A percentile compares a stretch with the other conserved stretches of the same genome.
Conservation (phyloP, 2,329 filamentous ascomycete species). For the Venturia aucupariae region DNA sequence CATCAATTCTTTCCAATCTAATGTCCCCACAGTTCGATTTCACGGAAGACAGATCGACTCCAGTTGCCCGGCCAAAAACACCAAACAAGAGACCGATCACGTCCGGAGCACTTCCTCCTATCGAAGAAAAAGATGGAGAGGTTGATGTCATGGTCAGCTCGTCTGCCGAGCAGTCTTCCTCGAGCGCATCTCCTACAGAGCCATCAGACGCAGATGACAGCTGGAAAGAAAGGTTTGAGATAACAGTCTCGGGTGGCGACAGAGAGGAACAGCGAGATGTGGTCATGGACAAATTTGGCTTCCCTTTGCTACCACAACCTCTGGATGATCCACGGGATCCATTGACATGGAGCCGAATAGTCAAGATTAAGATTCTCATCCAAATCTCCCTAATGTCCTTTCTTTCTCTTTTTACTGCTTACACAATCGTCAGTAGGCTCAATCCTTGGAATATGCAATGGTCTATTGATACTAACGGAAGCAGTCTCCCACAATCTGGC, state of each 20-base stretch:
- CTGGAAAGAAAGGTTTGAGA: not conserved
- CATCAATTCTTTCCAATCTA: not conserved
- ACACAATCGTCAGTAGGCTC: conserved; percentile 9
- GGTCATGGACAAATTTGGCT: conserved; percentile 5
- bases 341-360: conserved; percentile 1
- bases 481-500: conserved; percentile 13
- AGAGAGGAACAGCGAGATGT: not conserved
- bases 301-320: conserved; percentile 9
- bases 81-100: not conserved
- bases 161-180: not conserved
- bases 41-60: not conserved
- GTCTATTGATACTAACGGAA: not conserved
- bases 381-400: conserved; percentile 14
- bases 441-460: not conserved
- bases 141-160: not conserved
- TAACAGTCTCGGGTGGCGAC: not conserved
- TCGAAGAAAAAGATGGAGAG: conserved; percentile 12
- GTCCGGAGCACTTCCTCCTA: not conserved
- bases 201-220: not conserved
- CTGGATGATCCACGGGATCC: conserved; percentile 11
- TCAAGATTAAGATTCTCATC: conserved; percentile 10
- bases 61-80: not conserved
- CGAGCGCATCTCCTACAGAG: not conserved
- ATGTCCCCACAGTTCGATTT: not conserved
- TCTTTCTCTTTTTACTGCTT: conserved; percentile 10